Base-by-base conservation (phyloP, 2,329 filamentous ascomycete genomes). In the Fusarium oligoseptatum region DNA sequence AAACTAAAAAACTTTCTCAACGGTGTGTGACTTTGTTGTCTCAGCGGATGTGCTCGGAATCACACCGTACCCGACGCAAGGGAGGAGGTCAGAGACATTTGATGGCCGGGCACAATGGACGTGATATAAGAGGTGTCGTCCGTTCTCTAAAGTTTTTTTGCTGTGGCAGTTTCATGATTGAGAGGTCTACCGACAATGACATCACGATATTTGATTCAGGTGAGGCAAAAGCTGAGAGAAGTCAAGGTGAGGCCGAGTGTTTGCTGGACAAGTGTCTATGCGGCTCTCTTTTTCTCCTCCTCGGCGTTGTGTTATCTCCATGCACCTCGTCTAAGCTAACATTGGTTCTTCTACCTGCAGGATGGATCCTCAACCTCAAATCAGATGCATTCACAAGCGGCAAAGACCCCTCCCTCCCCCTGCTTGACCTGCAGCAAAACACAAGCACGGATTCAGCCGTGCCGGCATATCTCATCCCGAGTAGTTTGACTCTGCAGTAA, bases 401-500 rank as follows among this genome's bases (percentile, higher is more conserved):
- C 48, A n/a, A 20, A 48, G 27, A 10, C 22, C 14, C 37, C 24
- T 39, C 24, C 41, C 20, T 14, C 36, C 12, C 37, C 24, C 58
- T 36, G 60, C 60, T 24, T 27, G 27, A 15, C 41, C 14, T 27
- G 45, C 34, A 37, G 14, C 41, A 45, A 62, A 48, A 50, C 41
- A 34, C 20, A 36, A 36, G 12, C 29, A 36, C n/a, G 14, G 36
- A 45, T 39, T 37, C 29, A 50, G 60, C 65, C 64, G 57, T n/a
- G 17, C 56, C 48, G n/a, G 50, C n/a, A 60, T 64, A 29, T 29
- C 15, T 57, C 41, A 48, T 15, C n/a, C 48, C 32, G 32, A 60
- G n/a, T 43, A 45, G 32, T 41, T 15, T 12, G 27, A 68, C 36
- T 74, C 64, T 60, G 52, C 48, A 56, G 48, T 15, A 57, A 57